These are phyloP conservation scores for Dipodascus geniculatus DNA, from an alignment of 805 yeast genomes.

Conservation along the genomic window DNA sequence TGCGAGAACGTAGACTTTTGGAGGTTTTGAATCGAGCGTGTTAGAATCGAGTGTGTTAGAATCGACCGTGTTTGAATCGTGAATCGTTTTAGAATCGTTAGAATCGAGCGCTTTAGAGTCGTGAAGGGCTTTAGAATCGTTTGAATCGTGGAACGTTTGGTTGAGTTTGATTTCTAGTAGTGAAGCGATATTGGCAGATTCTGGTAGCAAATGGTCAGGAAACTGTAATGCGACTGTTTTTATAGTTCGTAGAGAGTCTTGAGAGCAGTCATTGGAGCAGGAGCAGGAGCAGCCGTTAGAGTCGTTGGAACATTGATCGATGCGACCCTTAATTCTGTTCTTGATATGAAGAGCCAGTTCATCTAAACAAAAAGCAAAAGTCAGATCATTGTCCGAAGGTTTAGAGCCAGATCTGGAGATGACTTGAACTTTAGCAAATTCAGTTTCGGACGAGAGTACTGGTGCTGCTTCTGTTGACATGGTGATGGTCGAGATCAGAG, in stretches of 20 bases:
- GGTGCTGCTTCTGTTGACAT: conserved; percentile 40
- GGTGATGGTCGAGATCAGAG: background rate
- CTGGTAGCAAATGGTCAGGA: conserved; percentile 71
- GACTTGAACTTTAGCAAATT: conserved; percentile 38
- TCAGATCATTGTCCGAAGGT: conserved; percentile 25
- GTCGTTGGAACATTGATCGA: too few species aligned
- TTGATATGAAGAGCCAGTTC: conserved; percentile 33
- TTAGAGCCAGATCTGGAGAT: conserved; percentile 17
- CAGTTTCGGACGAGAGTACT: conserved; percentile 62
- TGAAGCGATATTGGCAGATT: conserved; percentile 59
- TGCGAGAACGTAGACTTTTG: conserved; percentile 65
- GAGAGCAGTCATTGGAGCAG: background rate
- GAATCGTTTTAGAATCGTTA: conserved; percentile 11
- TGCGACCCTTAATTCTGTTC: background rate
- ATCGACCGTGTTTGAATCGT: too few species aligned
- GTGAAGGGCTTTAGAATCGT: conserved; percentile 3
- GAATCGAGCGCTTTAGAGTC: conserved; percentile 6
- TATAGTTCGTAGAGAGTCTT: conserved; percentile 28
- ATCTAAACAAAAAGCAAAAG: conserved; percentile 44
- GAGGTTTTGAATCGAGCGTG: too few species aligned
- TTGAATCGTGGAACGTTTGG: conserved; percentile 1
- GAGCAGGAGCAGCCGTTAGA: background rate
- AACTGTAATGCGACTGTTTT: conserved; percentile 71
- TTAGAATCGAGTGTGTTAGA: too few species aligned
- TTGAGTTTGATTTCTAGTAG: conserved; percentile 18